Base-by-base conservation (phyloP, 805 yeast species). In the Kodamaea leandrae region DNA sequence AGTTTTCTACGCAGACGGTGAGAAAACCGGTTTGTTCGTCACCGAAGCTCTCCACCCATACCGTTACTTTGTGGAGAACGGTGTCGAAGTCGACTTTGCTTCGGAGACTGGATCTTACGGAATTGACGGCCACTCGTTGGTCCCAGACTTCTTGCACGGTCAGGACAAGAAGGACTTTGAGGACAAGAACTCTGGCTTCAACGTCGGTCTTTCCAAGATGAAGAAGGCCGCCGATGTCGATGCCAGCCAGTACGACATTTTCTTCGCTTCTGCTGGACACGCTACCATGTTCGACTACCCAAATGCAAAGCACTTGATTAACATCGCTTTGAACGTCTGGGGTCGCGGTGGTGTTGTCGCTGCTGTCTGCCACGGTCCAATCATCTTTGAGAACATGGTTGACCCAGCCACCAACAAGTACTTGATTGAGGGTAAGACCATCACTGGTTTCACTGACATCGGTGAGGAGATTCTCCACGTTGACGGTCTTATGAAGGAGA, bases 311-410 rank as follows among this genome's bases (percentile, higher is more conserved):
- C 67, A 54, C 13, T 59, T 80, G 39, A 78, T 73, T 41, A 46
- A 54, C 17, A 43, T 76, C 32, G 82, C 79, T 15, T 58, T 64
- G 20, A 60, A 63, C 16, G 71, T 80, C 37, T 77, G 73, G 54
- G 62, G 60, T 23, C 58, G 71, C 15, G 77, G 75, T 28, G 85
- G 84, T 36, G 71, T 78, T 28, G 72, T 81, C 17, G 59, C 79
- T 32, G 83, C 86, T 12, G 86, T 81, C 6, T 81, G 87, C 58
- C 86, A 81, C 49, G 87, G 84, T 6, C 83, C 83, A n/a, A 69
- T 71, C 16, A 68, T 80, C 46, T 75, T 81, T 45, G 74, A 68
- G n/a, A 65, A 66, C 32, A 54, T 80, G 47, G 61, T 53, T 29
- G 77, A 76, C 48, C 46, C 53, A 30, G 43, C 51, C 6, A 63